Evolutionary conservation across 2,329 filamentous ascomycete species (phyloP).

Genomic region (Trichoderma sp.): DNA sequence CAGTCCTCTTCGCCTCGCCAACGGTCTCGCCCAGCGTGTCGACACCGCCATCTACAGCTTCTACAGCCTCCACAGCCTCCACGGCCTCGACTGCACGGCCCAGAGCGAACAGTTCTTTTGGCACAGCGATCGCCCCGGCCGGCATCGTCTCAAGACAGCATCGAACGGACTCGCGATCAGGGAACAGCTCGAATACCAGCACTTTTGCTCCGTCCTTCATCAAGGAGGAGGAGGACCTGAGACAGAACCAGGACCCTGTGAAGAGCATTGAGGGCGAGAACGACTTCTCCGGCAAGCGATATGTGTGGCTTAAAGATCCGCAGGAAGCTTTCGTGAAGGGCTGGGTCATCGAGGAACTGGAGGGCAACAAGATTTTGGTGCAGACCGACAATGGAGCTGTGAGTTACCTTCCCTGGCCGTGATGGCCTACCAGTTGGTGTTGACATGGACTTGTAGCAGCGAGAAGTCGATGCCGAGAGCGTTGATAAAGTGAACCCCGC

Average conservation of each 20-base stretch:
- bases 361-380: conserved; percentile 70
- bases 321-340: conserved; percentile 88
- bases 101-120: conserved; percentile 64
- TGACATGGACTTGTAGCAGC: conserved; percentile 61
- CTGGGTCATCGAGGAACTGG: conserved; percentile 83
- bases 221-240: conserved; percentile 80
- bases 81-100: conserved; percentile 60
- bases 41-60: conserved; percentile 55
- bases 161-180: conserved; percentile 65
- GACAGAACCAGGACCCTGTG: conserved; percentile 57
- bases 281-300: conserved; percentile 97
- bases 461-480: conserved; percentile 79
- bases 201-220: conserved; percentile 98
- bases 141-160: conserved; percentile 45
- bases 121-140: conserved; percentile 46
- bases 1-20: conserved; percentile 63
- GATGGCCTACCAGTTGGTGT: conserved; percentile 2
- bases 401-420: conserved; percentile 42
- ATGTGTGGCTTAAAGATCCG: conserved; percentile 93
- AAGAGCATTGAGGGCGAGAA: conserved; percentile 92
- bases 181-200: conserved; percentile 61
- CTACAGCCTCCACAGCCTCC: conserved; percentile 48
- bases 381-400: conserved; percentile 93
- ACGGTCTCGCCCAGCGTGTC: conserved; percentile 11
- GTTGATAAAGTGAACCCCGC: conserved; percentile 99